phyloP scores from a whole-genome alignment of 2,329 filamentous ascomycete genomes.

The Colletotrichum lini region DNA sequence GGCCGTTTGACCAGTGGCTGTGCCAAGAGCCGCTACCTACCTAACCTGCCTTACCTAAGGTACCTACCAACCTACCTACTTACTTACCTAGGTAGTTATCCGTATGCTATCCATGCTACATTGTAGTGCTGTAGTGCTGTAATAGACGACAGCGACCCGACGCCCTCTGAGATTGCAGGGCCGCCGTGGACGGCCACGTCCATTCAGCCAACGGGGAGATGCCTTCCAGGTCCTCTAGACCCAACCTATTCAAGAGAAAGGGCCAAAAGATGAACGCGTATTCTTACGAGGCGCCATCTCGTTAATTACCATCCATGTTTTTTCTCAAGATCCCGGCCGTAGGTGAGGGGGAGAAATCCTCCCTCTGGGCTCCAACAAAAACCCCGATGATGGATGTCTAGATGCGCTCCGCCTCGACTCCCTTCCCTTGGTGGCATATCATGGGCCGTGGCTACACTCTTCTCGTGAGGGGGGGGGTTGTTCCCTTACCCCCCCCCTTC shows the following conservation, averaged over 20 bases:
- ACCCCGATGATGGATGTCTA: not conserved
- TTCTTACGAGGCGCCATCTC: conserved; percentile 5
- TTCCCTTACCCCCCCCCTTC: too few species aligned
- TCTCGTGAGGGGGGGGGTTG: too few species aligned
- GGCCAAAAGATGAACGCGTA: conserved; percentile 15
- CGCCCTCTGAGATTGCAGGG: conserved; percentile 38
- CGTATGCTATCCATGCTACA: too few species aligned
- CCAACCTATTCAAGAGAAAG: not conserved
- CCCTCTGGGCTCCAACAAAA: not conserved
- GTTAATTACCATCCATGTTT: conserved; percentile 9
- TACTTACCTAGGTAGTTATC: too few species aligned
- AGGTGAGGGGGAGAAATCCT: not conserved
- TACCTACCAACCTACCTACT: too few species aligned
- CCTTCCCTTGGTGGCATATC: too few species aligned
- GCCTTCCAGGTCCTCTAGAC: too few species aligned
- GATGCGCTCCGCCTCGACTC: not conserved
- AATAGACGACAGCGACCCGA: not conserved
- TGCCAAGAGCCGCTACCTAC: conserved; percentile 24
- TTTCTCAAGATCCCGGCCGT: not conserved
- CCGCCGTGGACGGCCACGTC: conserved; percentile 31
- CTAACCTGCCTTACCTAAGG: too few species aligned
- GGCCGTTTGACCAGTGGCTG: conserved; percentile 33
- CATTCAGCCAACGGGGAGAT: conserved; percentile 23
- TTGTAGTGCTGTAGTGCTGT: too few species aligned
- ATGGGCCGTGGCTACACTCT: too few species aligned